Percentiles rank a stretch among this genome's conserved stretches.
Evolutionary conservation across 2,329 filamentous ascomycete genomes (phyloP).

Genomic region (Aspergillus pseudoterreus): DNA sequence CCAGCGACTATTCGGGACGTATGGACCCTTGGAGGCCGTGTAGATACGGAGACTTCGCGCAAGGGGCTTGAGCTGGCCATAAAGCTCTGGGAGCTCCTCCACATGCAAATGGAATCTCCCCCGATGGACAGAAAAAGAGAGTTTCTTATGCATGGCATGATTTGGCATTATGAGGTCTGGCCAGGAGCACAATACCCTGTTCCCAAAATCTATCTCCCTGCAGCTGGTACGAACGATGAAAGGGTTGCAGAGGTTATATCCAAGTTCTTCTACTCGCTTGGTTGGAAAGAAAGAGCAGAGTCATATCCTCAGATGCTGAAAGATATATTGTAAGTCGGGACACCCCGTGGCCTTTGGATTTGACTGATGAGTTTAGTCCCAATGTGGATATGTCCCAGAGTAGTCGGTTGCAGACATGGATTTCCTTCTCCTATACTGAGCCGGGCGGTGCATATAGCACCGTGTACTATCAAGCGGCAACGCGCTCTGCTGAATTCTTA

Average conservation of each 20-base stretch:
- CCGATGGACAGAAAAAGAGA: too few species aligned
- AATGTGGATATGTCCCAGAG: conserved; percentile 1
- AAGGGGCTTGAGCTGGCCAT: background rate
- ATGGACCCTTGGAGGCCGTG: background rate
- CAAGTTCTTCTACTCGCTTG: conserved; percentile 1
- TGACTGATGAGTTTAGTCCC: background rate
- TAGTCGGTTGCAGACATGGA: conserved; percentile 2
- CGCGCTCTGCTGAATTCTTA: too few species aligned
- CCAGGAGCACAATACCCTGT: background rate
- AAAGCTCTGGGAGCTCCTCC: background rate
- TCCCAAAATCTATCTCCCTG: conserved; percentile 2
- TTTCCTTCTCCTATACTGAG: conserved; percentile 6
- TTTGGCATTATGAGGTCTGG: conserved; percentile 4
- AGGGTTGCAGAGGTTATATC: background rate
- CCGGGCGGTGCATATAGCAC: conserved; percentile 2
- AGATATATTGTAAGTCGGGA: background rate
- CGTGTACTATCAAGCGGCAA: conserved; percentile 3
- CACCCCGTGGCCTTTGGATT: background rate
- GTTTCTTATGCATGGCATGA: too few species aligned
- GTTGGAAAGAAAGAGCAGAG: background rate
- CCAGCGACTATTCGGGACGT: background rate
- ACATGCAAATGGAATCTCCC: background rate
- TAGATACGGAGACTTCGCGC: background rate
- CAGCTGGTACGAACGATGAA: conserved; percentile 3
- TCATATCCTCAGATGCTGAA: background rate